A percentile compares a stretch with the other conserved stretches of the same genome.
Conservation (phyloP, 139 green algal species). For the Chlorella sorokiniana region DNA sequence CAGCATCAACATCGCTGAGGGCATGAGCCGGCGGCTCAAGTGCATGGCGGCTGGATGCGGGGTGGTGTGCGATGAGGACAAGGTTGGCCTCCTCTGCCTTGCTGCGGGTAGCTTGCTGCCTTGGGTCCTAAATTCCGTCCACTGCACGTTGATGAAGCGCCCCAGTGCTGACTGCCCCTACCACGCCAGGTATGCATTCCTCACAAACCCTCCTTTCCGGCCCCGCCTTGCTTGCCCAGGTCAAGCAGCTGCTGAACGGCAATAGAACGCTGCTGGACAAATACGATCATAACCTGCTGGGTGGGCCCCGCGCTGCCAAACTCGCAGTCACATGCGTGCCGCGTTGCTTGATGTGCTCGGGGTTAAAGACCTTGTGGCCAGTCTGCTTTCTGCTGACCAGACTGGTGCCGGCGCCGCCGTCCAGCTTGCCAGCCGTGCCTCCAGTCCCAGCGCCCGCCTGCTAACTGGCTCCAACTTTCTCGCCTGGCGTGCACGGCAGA, state of each 20-base stretch:
- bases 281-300: conserved; percentile 66
- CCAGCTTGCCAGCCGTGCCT: background rate
- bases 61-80: conserved; percentile 76
- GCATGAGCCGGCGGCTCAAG: conserved; percentile 56
- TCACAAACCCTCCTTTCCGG: no score
- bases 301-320: conserved; percentile 24
- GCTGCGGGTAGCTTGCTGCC: background rate
- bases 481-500: background rate
- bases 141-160: no score
- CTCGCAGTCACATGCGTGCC: no score
- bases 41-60: conserved; percentile 84
- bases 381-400: no score
- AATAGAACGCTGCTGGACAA: conserved; percentile 48
- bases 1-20: conserved; percentile 73
- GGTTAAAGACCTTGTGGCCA: no score
- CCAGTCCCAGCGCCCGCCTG: background rate
- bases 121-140: no score
- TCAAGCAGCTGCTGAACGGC: conserved; percentile 50
- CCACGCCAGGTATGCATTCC: no score
- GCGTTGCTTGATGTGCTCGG: no score
- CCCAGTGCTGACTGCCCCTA: no score
- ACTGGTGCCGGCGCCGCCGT: no score
- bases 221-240: no score
- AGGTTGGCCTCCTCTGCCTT: conserved; percentile 44
- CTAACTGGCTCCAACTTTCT: background rate